phyloP scores from a whole-genome alignment of 2,329 filamentous ascomycete genomes.

The Venturia effusa region DNA sequence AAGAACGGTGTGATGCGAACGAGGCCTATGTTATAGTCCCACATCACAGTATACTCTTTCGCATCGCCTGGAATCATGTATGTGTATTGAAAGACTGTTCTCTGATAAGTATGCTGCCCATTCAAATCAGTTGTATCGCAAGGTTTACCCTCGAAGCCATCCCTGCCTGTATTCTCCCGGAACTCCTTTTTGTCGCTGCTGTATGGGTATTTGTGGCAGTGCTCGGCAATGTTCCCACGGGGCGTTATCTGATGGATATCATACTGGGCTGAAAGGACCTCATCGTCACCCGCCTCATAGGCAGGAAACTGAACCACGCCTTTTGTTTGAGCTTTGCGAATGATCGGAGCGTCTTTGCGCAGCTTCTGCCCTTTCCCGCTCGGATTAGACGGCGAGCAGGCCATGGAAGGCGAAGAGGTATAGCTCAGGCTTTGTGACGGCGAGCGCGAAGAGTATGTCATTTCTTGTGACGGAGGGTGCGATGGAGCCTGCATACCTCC shows the following conservation, averaged over 20 bases:
- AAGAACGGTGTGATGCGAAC: slow-evolving; percentile 93
- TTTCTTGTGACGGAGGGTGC: background rate
- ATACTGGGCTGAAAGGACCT: slow-evolving; percentile 46
- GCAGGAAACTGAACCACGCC: slow-evolving; percentile 65
- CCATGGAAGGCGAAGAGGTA: background rate
- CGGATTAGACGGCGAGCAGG: slow-evolving; percentile 10
- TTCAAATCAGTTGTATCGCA: background rate
- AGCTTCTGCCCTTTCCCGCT: slow-evolving; percentile 42
- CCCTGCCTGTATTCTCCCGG: slow-evolving; percentile 71
- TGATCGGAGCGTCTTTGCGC: slow-evolving; percentile 53
- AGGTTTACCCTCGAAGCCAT: slow-evolving; percentile 72
- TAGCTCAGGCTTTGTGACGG: background rate
- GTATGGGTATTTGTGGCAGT: slow-evolving; percentile 67
- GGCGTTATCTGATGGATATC: slow-evolving; percentile 55
- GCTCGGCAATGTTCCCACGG: slow-evolving; percentile 46
- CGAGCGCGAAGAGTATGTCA: background rate
- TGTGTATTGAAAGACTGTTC: slow-evolving; percentile 71
- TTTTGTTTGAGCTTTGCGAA: slow-evolving; percentile 49
- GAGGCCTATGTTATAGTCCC: slow-evolving; percentile 93
- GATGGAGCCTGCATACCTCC: background rate
- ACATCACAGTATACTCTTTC: slow-evolving; percentile 68
- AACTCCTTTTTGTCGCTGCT: slow-evolving; percentile 91
- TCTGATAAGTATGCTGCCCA: slow-evolving; percentile 14
- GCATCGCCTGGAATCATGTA: slow-evolving; percentile 62
- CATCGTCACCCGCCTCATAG: slow-evolving; percentile 49